Percentiles rank a stretch among this genome's conserved stretches.
Evolutionary conservation across 345 rosid species (phyloP).

Genomic region (Geranium rotundifolium): DNA sequence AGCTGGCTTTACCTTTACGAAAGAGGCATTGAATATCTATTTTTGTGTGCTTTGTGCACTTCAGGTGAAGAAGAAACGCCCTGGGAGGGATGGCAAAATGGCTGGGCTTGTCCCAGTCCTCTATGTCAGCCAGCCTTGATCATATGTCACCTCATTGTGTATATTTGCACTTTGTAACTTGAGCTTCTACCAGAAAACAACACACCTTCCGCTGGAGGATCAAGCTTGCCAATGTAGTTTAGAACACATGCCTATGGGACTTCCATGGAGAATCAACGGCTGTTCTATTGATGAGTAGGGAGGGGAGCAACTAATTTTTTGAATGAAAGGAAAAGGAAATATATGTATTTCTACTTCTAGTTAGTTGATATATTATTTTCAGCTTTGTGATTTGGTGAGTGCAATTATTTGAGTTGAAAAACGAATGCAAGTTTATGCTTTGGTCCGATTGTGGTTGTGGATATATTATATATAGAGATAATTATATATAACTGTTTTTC

Average conservation of each 20-base stretch:
- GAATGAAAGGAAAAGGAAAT: not conserved
- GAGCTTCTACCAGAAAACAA: not conserved
- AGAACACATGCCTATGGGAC: not conserved
- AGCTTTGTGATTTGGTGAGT: too few species aligned
- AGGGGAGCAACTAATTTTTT: not conserved
- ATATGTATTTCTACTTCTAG: too few species aligned
- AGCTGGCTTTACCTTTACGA: too few species aligned
- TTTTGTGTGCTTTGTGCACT: constrained; percentile 1
- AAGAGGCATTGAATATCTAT: too few species aligned
- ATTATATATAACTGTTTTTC: too few species aligned
- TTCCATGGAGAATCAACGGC: not conserved
- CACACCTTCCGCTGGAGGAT: not conserved
- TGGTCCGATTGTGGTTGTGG: too few species aligned
- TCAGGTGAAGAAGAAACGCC: constrained; percentile 97
- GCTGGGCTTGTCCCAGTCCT: constrained; percentile 96
- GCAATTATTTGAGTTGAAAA: too few species aligned
- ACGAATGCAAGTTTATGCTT: too few species aligned
- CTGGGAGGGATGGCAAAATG: constrained; percentile 96
- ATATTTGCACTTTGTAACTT: not conserved
- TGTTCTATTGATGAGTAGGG: not conserved
- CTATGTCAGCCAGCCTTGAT: constrained; percentile 63
- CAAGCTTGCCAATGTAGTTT: not conserved
- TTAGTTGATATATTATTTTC: too few species aligned
- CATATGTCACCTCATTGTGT: not conserved
- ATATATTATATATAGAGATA: too few species aligned